A percentile compares a stretch with the other conserved stretches of the same genome.
phyloP scores from a whole-genome alignment of 2,329 filamentous ascomycete genomes.

The Elsinoe arachidis region DNA sequence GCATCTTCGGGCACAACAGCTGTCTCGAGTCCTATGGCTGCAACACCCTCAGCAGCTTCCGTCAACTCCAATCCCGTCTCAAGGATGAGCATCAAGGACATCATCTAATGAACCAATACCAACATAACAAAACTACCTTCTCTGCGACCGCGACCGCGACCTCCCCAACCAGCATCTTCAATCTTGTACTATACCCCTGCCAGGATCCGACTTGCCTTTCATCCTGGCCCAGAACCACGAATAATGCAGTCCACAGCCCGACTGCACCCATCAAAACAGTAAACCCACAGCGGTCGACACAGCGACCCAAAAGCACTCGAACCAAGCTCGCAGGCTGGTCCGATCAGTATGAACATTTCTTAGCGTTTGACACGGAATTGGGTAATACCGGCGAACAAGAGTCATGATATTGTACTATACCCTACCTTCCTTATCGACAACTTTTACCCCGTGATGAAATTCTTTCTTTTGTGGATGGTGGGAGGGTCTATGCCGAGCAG shows the following conservation, averaged over 20 bases:
- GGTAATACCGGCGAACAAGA: slow-evolving; percentile 7
- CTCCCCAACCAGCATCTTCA: not conserved
- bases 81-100: slow-evolving; percentile 31
- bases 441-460: not conserved
- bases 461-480: not conserved
- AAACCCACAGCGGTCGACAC: not conserved
- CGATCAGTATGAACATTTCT: not conserved
- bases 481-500: not conserved
- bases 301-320: not conserved
- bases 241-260: slow-evolving; percentile 6
- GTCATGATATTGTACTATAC: slow-evolving; percentile 6
- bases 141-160: slow-evolving; percentile 1
- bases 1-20: slow-evolving; percentile 13
- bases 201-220: not conserved
- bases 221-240: not conserved
- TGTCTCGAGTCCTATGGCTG: slow-evolving; percentile 3
- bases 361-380: not conserved
- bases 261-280: not conserved
- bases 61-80: slow-evolving; percentile 8
- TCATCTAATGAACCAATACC: slow-evolving; percentile 23
- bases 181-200: not conserved
- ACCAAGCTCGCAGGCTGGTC: not conserved
- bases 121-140: not conserved
- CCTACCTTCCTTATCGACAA: not conserved
- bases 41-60: not conserved